phyloP scores from a whole-genome alignment of 345 rosid genomes.

The Ceriops zippeliana region DNA sequence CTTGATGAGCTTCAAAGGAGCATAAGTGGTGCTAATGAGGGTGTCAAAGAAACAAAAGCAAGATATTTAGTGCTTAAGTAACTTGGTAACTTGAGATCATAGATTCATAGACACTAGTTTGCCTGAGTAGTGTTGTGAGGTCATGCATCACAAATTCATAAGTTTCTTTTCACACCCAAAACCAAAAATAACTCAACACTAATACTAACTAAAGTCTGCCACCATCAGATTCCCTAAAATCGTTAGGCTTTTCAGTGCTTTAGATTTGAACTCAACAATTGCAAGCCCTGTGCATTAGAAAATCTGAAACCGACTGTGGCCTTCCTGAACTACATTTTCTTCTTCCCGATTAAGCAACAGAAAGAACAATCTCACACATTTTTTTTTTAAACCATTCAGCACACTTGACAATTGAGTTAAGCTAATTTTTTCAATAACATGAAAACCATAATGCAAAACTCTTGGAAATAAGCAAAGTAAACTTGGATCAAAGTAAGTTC shows the following conservation, averaged over 20 bases:
- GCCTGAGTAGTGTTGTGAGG: too few species aligned
- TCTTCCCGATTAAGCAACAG: neutral
- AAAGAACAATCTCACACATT: neutral
- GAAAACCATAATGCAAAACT: conserved; percentile 12
- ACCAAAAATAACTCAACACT: too few species aligned
- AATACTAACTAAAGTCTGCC: neutral
- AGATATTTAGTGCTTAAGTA: too few species aligned
- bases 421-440: neutral
- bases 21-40: too few species aligned
- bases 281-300: neutral
- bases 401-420: neutral
- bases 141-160: too few species aligned
- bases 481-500: conserved; percentile 3
- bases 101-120: too few species aligned
- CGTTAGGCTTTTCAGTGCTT: neutral
- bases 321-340: neutral
- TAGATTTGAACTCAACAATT: too few species aligned
- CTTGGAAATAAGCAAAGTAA: conserved; percentile 10
- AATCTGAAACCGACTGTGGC: neutral
- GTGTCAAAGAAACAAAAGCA: too few species aligned
- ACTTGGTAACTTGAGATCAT: too few species aligned
- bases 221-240: neutral
- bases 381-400: neutral
- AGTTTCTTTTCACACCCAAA: too few species aligned
- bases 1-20: too few species aligned